Percentiles rank a stretch among this genome's conserved stretches.
These are phyloP conservation scores for Megacollybia platyphylla DNA, from an alignment of 1,284 basidiomycete genomes.

Conservation along the genomic window DNA sequence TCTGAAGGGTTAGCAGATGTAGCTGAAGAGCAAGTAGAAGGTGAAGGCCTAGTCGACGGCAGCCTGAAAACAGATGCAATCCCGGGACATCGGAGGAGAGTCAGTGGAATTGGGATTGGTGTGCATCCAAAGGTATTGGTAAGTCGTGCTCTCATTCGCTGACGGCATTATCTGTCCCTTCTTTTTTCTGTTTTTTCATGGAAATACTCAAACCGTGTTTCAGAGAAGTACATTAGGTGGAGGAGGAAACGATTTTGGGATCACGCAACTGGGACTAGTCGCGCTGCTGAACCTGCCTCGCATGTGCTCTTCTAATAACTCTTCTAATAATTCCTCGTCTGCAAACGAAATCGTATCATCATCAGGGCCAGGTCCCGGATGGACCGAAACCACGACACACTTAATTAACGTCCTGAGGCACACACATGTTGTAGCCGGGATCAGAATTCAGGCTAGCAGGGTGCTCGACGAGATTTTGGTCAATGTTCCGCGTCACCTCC, in stretches of 20 bases:
- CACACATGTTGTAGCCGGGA: conserved; percentile 55
- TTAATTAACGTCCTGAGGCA: conserved; percentile 66
- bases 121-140: conserved; percentile 51
- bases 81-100: conserved; percentile 36
- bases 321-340: conserved; percentile 26
- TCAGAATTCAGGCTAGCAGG: conserved; percentile 80
- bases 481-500: conserved; percentile 55
- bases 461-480: conserved; percentile 76
- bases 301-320: conserved; percentile 52
- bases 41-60: conserved; percentile 27
- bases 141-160: conserved; percentile 14
- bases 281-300: conserved; percentile 76
- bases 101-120: conserved; percentile 70
- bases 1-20: too few species aligned
- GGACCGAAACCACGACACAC: conserved; percentile 72
- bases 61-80: not conserved
- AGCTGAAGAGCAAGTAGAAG: too few species aligned
- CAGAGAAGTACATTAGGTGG: too few species aligned
- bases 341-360: not conserved
- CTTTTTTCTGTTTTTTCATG: too few species aligned
- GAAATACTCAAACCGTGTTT: too few species aligned
- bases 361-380: conserved; percentile 57
- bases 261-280: conserved; percentile 75
- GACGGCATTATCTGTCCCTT: too few species aligned
- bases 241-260: conserved; percentile 66